A percentile compares a stretch with the other conserved stretches of the same genome.
phyloP scores from a whole-genome alignment of 768 basidiomycete genomes.

The Leccinum aurantiacum region DNA sequence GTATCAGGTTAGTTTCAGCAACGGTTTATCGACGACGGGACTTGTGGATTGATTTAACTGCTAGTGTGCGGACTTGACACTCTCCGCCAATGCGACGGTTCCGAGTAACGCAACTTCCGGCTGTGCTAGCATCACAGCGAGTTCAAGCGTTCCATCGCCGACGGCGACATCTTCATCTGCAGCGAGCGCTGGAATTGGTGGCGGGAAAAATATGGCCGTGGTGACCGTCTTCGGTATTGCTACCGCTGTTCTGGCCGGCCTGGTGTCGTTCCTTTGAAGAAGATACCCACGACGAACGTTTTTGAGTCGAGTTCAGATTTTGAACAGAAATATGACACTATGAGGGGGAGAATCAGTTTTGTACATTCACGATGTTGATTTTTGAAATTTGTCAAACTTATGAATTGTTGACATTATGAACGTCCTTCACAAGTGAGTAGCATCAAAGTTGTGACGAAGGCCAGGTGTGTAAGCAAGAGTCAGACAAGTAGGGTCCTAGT shows the following conservation, averaged over 20 bases:
- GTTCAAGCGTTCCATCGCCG: conserved; percentile 10
- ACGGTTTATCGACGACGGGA: neutral
- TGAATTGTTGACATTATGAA: no score
- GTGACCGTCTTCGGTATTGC: conserved; percentile 9
- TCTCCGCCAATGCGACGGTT: conserved; percentile 53
- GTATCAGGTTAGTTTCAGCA: conserved; percentile 52
- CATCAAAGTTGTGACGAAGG: no score
- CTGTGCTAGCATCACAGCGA: conserved; percentile 37
- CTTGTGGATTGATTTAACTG: neutral
- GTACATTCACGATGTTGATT: no score
- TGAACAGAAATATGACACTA: no score
- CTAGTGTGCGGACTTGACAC: conserved; percentile 79
- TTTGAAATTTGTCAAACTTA: no score
- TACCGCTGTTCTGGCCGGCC: conserved; percentile 10
- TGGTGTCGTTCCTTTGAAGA: conserved; percentile 15
- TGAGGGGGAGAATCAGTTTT: no score
- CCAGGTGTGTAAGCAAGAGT: no score
- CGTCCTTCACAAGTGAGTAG: no score
- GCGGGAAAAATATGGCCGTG: conserved; percentile 13
- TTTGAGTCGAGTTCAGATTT: no score
- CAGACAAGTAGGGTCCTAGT: no score
- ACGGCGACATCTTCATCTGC: conserved; percentile 13
- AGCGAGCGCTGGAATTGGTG: conserved; percentile 10
- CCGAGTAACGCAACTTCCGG: conserved; percentile 39
- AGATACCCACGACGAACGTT: neutral